phyloP scores from a whole-genome alignment of 345 rosid species.

The Citrus trifoliata region DNA sequence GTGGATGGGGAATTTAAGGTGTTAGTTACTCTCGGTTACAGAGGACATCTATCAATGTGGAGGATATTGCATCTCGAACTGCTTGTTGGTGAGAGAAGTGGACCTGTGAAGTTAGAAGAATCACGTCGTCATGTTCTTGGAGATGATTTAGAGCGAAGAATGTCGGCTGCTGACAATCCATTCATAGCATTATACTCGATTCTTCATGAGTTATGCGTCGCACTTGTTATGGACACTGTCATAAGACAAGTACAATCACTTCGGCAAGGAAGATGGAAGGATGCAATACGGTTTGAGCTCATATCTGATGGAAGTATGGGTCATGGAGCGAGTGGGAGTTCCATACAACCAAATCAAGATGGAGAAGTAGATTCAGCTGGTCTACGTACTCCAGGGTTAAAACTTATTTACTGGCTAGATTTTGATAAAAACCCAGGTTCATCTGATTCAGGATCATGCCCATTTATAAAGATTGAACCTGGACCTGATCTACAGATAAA shows the following conservation, averaged over 20 bases:
- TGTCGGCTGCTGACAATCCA: constrained; percentile 89
- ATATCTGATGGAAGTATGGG: constrained; percentile 58
- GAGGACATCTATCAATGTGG: constrained; percentile 94
- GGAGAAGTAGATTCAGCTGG: constrained; percentile 79
- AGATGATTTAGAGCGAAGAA: constrained; percentile 95
- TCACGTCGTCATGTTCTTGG: constrained; percentile 75
- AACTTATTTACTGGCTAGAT: constrained; percentile 82
- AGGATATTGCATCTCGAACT: constrained; percentile 95
- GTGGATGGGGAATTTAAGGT: constrained; percentile 94
- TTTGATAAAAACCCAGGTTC: constrained; percentile 54
- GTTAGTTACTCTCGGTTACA: constrained; percentile 95
- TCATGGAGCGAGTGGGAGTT: constrained; percentile 35
- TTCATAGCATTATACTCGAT: constrained; percentile 66
- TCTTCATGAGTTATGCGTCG: constrained; percentile 88
- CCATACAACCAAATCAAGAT: constrained; percentile 63
- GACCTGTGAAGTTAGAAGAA: constrained; percentile 71
- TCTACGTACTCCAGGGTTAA: constrained; percentile 82
- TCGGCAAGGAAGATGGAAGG: constrained; percentile 94
- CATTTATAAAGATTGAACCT: constrained; percentile 85
- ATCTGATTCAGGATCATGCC: constrained; percentile 51
- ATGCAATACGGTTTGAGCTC: constrained; percentile 81
- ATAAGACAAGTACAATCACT: constrained; percentile 88
- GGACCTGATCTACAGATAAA: constrained; percentile 78
- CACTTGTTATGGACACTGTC: constrained; percentile 94
- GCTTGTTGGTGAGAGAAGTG: constrained; percentile 93